Evolutionary conservation across 352 stramenopile species (phyloP).

Genomic region (Phytophthora vignae): DNA sequence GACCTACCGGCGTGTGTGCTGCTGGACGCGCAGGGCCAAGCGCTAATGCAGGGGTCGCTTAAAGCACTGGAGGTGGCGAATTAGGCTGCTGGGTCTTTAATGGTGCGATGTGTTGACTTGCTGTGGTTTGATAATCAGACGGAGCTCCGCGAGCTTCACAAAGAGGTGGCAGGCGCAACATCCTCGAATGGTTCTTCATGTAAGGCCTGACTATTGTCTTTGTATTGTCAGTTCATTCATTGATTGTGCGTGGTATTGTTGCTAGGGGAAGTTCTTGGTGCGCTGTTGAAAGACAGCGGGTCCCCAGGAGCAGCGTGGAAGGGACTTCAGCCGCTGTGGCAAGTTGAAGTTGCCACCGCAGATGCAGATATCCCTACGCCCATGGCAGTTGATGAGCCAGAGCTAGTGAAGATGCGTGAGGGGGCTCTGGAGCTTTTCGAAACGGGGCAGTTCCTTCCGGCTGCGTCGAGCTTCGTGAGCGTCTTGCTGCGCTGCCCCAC

Average conservation of each 20-base stretch:
- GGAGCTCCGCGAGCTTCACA: constrained; percentile 14
- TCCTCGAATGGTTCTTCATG: constrained; percentile 14
- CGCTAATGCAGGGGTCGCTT: constrained; percentile 16
- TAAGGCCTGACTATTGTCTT: not conserved
- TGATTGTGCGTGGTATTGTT: not conserved
- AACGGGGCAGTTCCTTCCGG: constrained; percentile 54
- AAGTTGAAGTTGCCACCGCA: constrained; percentile 7
- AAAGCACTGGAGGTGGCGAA: constrained; percentile 19
- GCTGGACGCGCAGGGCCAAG: constrained; percentile 35
- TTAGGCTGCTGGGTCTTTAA: not conserved
- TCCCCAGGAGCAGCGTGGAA: constrained; percentile 13
- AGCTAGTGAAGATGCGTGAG: constrained; percentile 55
- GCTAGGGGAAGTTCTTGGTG: constrained; percentile 32
- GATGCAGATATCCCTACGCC: not conserved
- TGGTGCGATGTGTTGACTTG: not conserved
- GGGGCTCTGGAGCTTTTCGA: constrained; percentile 58
- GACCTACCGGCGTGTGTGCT: constrained; percentile 47
- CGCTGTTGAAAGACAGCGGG: constrained; percentile 22
- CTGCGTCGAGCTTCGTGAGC: constrained; percentile 54
- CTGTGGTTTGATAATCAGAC: constrained; percentile 13
- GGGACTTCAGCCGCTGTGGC: constrained; percentile 32
- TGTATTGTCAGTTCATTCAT: not conserved
- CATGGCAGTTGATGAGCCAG: constrained; percentile 19
- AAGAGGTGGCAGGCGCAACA: constrained; percentile 1
- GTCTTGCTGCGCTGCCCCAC: constrained; percentile 57